These are phyloP conservation scores for Meripilus lineatus DNA, from an alignment of 1,284 basidiomycete species.

Conservation along the genomic window DNA sequence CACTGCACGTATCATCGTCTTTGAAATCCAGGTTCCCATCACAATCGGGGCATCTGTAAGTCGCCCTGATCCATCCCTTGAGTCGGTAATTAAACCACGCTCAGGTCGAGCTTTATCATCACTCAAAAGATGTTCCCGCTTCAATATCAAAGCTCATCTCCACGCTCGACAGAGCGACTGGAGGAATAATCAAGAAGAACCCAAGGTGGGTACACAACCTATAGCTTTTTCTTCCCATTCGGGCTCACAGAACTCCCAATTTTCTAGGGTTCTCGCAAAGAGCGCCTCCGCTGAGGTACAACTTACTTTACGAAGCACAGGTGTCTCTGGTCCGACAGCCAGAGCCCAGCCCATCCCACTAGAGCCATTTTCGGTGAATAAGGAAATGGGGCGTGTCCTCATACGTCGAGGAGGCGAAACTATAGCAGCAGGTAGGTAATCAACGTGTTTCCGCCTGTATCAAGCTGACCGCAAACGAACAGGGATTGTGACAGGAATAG, in stretches of 20 bases:
- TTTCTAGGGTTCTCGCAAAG: constrained; percentile 74
- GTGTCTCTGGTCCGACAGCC: constrained; percentile 42
- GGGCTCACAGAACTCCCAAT: too few species aligned
- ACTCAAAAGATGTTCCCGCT: constrained; percentile 89
- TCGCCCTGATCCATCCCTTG: neutral
- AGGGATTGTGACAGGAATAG: neutral
- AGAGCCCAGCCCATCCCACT: constrained; percentile 67
- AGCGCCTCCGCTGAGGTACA: constrained; percentile 82
- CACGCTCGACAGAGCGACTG: constrained; percentile 75
- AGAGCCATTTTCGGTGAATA: constrained; percentile 86
- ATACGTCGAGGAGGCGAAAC: constrained; percentile 90
- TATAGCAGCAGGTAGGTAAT: constrained; percentile 76
- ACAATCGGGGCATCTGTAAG: constrained; percentile 80
- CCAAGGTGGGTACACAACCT: constrained; percentile 77
- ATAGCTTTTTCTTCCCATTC: too few species aligned
- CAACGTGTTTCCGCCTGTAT: neutral
- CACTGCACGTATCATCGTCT: constrained; percentile 87
- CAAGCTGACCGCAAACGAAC: neutral
- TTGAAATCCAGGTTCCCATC: constrained; percentile 90
- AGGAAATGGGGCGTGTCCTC: constrained; percentile 94
- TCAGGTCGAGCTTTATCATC: constrained; percentile 90
- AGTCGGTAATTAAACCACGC: neutral
- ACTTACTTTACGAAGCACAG: constrained; percentile 64
- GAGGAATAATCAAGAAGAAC: constrained; percentile 70
- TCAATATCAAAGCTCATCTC: constrained; percentile 78